Percentiles rank a stretch among this genome's conserved stretches.
These are phyloP conservation scores for Penicillium flavigenum DNA, from an alignment of 495 filamentous ascomycete genomes.

Conservation along the genomic window DNA sequence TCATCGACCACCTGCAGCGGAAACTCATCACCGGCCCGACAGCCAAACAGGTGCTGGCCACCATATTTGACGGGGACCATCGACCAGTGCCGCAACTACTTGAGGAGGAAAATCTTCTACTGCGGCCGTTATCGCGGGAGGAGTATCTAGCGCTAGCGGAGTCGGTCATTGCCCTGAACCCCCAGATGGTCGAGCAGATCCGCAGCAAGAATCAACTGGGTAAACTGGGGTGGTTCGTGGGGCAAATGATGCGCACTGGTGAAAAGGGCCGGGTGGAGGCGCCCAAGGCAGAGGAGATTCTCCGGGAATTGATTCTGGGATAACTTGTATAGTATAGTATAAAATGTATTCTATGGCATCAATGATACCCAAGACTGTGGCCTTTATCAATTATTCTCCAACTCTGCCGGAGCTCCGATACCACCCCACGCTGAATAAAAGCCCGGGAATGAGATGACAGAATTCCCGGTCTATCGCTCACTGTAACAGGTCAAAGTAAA, in stretches of 20 bases:
- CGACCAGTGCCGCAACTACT: conserved; percentile 60
- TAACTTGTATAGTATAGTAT: conserved; percentile 15
- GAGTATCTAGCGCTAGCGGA: conserved; percentile 49
- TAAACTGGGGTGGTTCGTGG: conserved; percentile 85
- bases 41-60: conserved; percentile 71
- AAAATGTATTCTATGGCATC: conserved; percentile 17
- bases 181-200: conserved; percentile 66
- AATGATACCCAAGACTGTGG: conserved; percentile 22
- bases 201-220: conserved; percentile 62
- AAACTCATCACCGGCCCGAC: conserved; percentile 71
- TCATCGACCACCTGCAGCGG: conserved; percentile 62
- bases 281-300: conserved; percentile 61
- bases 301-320: conserved; percentile 56
- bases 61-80: conserved; percentile 54
- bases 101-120: conserved; percentile 62
- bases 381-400: background rate
- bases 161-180: conserved; percentile 47
- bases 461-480: conserved; percentile 10
- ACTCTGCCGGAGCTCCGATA: background rate
- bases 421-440: conserved; percentile 6
- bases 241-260: conserved; percentile 81
- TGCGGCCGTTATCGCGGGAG: conserved; percentile 54
- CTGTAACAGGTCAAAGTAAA: conserved; percentile 15
- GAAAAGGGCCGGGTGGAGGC: conserved; percentile 78
- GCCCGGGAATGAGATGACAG: conserved; percentile 14